Evolutionary conservation across 1,139 yeast genomes (phyloP).

Genomic region (Zygotorulaspora mrakii): DNA sequence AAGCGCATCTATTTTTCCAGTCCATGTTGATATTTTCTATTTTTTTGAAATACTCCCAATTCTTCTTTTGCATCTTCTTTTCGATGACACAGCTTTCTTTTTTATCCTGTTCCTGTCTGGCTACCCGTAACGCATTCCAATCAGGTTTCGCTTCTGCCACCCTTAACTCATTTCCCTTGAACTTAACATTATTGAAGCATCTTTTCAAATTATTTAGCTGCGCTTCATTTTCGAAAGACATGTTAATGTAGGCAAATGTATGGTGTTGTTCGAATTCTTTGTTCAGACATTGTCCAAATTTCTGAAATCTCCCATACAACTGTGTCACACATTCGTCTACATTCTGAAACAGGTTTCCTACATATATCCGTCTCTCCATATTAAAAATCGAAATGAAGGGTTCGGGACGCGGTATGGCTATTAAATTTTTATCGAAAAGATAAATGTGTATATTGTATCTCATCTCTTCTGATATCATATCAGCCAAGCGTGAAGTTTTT

Average conservation of each 20-base stretch:
- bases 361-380: slow-evolving; percentile 43
- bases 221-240: slow-evolving; percentile 47
- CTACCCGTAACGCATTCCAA: slow-evolving; percentile 45
- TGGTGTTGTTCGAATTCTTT: slow-evolving; percentile 43
- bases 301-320: slow-evolving; percentile 44
- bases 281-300: slow-evolving; percentile 47
- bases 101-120: slow-evolving; percentile 40
- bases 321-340: slow-evolving; percentile 36
- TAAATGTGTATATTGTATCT: no score
- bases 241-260: slow-evolving; percentile 63
- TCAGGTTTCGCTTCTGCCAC: slow-evolving; percentile 49
- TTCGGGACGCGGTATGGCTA: no score
- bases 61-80: slow-evolving; percentile 38
- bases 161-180: slow-evolving; percentile 65
- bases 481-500: slow-evolving; percentile 1
- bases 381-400: no score
- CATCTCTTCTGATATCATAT: slow-evolving; percentile 12
- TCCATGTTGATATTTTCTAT: slow-evolving; percentile 44
- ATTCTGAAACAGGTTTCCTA: slow-evolving; percentile 48
- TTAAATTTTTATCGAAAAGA: no score
- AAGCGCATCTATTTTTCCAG: slow-evolving; percentile 44
- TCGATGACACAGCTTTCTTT: slow-evolving; percentile 29
- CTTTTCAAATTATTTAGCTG: slow-evolving; percentile 47
- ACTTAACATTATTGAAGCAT: slow-evolving; percentile 64
- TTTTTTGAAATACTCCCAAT: slow-evolving; percentile 40